Percentiles rank a stretch among this genome's conserved stretches.
Conservation (phyloP, 768 basidiomycete species). For the Trametes cubensis region DNA sequence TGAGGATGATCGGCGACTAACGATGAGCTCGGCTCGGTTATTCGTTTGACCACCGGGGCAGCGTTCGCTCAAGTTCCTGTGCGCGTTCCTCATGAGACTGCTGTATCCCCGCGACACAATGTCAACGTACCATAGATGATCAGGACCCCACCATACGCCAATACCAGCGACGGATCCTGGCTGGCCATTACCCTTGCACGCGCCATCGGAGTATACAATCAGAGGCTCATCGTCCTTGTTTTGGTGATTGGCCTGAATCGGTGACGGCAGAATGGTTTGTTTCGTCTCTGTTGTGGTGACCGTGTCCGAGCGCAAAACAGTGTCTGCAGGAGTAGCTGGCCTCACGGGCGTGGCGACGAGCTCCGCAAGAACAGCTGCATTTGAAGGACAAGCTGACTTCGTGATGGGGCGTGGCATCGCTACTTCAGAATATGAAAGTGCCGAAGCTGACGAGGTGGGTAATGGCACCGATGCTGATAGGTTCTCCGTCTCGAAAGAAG, state of each 20-base stretch:
- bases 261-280: background rate
- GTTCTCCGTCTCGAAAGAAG: too few species aligned
- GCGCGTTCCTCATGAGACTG: background rate
- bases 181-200: slow-evolving; percentile 81
- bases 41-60: slow-evolving; percentile 85
- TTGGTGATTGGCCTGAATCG: background rate
- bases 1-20: slow-evolving; percentile 38
- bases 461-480: too few species aligned
- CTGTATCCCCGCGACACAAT: background rate
- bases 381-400: background rate
- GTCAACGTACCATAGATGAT: slow-evolving; percentile 58
- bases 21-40: slow-evolving; percentile 86
- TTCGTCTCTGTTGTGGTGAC: too few species aligned
- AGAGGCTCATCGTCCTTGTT: slow-evolving; percentile 18
- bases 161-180: slow-evolving; percentile 69
- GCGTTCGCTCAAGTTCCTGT: slow-evolving; percentile 80
- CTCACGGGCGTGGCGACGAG: background rate
- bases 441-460: too few species aligned
- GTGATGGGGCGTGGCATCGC: too few species aligned
- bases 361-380: background rate
- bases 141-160: slow-evolving; percentile 85
- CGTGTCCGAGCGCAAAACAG: too few species aligned
- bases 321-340: background rate
- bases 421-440: too few species aligned
- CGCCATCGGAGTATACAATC: slow-evolving; percentile 85